Evolutionary conservation across 192 early-diverging fungal species (phyloP), one percentile per base, ranked within the genome.

Genomic region (Spinellus fusiger): DNA sequence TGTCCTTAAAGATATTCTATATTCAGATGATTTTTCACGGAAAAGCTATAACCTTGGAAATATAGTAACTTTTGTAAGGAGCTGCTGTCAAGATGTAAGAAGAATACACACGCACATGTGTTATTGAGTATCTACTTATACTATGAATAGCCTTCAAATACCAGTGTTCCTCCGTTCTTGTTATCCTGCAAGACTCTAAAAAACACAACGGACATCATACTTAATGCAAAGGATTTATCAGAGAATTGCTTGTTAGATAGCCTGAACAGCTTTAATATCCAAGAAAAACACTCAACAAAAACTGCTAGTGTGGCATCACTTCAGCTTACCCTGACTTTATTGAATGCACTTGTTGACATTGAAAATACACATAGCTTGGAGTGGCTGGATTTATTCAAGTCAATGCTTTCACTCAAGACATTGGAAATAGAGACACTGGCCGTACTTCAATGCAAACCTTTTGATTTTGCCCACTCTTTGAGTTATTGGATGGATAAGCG

Each of bases 21-120:
- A 16, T 4, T 6, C n/a, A 25, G 28, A 49, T 3, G 13, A 29
- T 20, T 27, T 28, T 4, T 7, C 23, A 10, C 7, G 22, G 20
- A 31, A 32, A 16, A 44, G 16, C 10, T 15, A 49, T 47, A 15
- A 59, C 27, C 31, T 48, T 40, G 22, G 28, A 12, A 59, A 32
- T 13, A 59, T 59, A n/a, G 34, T 29, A 1, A 23, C 26, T 5
- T 59, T 59, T 59, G 31, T 59, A 10, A 59, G 22, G 25, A 16
- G 10, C 27, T 59, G 57, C 13, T 59, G 57, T 22, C 40, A 44
- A 44, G 40, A 44, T 44, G 40, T 44, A 44, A 44, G 40, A 44
- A 44, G 10, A 3, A 44, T 3, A 44, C 3, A 44, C 18, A n/a
- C n/a, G n/a, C n/a, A 12, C 13, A n/a, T 44, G 13, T 18, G 18